Evolutionary conservation across 2,329 filamentous ascomycete genomes (phyloP).

Genomic region (Teratosphaeria zuluensis): DNA sequence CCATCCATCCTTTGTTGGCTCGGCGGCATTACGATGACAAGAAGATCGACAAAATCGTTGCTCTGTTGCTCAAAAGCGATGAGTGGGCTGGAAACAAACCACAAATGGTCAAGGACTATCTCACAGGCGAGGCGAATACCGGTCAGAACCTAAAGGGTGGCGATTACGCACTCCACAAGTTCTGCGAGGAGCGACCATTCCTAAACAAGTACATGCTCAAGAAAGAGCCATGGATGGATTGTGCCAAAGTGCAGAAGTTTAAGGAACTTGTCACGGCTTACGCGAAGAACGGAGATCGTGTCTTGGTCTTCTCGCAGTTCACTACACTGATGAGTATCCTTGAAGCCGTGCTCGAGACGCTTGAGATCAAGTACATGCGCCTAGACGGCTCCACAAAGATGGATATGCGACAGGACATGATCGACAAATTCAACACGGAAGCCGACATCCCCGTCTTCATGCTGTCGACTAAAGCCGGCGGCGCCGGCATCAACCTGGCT

Average conservation of each 20-base stretch:
- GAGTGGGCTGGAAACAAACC: constrained; percentile 25
- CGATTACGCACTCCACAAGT: constrained; percentile 54
- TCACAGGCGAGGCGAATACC: constrained; percentile 60
- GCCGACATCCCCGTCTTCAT: constrained; percentile 78
- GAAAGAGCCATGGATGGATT: constrained; percentile 55
- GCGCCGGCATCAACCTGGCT: constrained; percentile 93
- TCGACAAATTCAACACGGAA: constrained; percentile 76
- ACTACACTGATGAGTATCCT: constrained; percentile 85
- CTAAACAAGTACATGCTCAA: constrained; percentile 48
- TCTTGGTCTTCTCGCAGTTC: constrained; percentile 89
- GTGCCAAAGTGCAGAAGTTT: constrained; percentile 75
- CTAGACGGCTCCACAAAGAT: constrained; percentile 79
- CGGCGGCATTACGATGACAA: constrained; percentile 68
- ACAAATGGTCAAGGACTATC: constrained; percentile 45
- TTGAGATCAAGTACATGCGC: constrained; percentile 68
- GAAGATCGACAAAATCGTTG: constrained; percentile 61
- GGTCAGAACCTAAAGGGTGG: constrained; percentile 60
- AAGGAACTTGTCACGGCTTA: constrained; percentile 64
- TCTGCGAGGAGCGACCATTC: constrained; percentile 46
- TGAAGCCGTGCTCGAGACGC: constrained; percentile 65
- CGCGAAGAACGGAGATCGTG: constrained; percentile 70
- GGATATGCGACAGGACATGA: constrained; percentile 71
- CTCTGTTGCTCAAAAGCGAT: constrained; percentile 18
- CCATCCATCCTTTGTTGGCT: constrained; percentile 84
- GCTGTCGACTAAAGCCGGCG: constrained; percentile 84